Evolutionary conservation across 441 rosid genomes (phyloP).

Genomic region (Melastoma candidum): DNA sequence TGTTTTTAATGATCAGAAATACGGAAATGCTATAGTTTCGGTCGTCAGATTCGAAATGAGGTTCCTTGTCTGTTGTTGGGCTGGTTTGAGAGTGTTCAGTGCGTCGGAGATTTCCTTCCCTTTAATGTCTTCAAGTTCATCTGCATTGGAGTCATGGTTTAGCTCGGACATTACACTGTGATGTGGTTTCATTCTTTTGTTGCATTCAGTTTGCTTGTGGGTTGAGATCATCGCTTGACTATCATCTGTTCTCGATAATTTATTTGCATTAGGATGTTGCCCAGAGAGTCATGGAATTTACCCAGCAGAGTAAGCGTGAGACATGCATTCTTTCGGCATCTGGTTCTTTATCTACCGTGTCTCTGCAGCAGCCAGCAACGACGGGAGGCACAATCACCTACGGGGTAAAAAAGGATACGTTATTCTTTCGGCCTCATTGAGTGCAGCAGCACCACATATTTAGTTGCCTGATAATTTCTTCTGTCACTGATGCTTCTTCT

Average conservation of each 20-base stretch:
- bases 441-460: background rate
- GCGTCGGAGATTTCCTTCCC: no score
- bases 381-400: conserved; percentile 69
- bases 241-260: conserved; percentile 13
- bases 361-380: conserved; percentile 80
- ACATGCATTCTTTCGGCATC: conserved; percentile 85
- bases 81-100: no score
- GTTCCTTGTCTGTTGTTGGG: no score
- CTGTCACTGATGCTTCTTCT: background rate
- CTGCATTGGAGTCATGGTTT: no score
- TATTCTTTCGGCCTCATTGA: no score
- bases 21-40: background rate
- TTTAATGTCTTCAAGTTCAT: no score
- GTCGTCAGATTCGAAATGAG: no score
- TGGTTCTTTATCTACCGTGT: conserved; percentile 67
- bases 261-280: conserved; percentile 52
- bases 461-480: background rate
- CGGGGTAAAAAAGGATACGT: no score
- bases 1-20: background rate
- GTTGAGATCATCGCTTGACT: conserved; percentile 6
- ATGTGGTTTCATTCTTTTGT: no score
- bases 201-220: background rate
- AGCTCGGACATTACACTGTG: no score
- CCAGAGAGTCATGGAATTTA: conserved; percentile 58
- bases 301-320: conserved; percentile 75